Base-by-base conservation (phyloP, 495 filamentous ascomycete species). In the Penicillium fimorum region DNA sequence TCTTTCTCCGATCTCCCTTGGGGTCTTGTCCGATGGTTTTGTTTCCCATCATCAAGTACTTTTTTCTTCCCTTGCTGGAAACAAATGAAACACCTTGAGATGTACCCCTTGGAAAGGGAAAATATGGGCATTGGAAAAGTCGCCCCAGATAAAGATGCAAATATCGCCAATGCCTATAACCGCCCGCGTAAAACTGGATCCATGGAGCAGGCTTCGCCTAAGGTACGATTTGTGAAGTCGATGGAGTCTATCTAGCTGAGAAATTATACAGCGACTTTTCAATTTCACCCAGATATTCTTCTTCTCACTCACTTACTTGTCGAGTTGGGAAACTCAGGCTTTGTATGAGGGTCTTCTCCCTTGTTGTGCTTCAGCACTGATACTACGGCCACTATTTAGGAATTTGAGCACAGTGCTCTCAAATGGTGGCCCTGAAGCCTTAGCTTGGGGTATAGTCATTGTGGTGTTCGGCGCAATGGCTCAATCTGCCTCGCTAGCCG, bases 401-500 rank as follows among this genome's bases (percentile, higher is more conserved):
- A 63, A 60, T 24, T 11, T 63, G 22, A 55, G 43, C 29, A 42
- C 57, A 3, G 60, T 59, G 3, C 60, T 63, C 5, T 48, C 51
- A 20, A 63, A 63, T 48, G 60, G 60, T 1, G 60, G 60, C 7
- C 60, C 60, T 6, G 45, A 56, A 24, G 57, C 60, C 2, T 18
- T 60, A 20, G 60, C 52, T 4, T 63, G 56, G 60, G 60, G 60
- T 0, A 60, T 63, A 20, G 50, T 59, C 2, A 66, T 66, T 17
- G 61, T 65, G 29, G 55, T 58, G 1, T 51, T 30, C 30, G 67
- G 65, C 1, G 59, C 56, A 18, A 51, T 68, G 38, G 62, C 67
- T 9, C 55, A 56, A 40, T 60, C 59, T 2, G 62, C 66, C 32
- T 69, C 65, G 9, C 41, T 73, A 25, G 69, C 69, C 4, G 70